Evolutionary conservation across 23 red algal genomes (phyloP), one percentile per base, ranked within the genome.

Genomic region (Agarophyton chilense): DNA sequence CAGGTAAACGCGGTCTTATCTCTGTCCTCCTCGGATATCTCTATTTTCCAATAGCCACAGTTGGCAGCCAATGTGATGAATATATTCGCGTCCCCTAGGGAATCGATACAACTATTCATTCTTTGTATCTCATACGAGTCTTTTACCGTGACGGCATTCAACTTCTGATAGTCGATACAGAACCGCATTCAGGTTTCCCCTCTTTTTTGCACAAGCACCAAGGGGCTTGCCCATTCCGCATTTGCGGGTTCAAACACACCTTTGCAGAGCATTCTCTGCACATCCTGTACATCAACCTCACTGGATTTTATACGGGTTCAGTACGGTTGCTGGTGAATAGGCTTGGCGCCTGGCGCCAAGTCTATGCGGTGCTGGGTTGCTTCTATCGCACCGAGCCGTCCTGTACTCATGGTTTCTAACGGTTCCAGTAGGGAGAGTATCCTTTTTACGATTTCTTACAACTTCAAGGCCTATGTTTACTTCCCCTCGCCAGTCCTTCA

Each of bases 151-250:
- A 61, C 55, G 3, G 53, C 78, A 47, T 83, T 83, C 31, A 83
- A 14, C n/a, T 45, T 58, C n/a, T 52, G 52, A 52, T 83, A 83
- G 39, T 83, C 78, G 28, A 83, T 63, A 47, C 78, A 83, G 52
- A 83, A 83, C 22, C 78, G 12, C n/a, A 16, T 28, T n/a, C n/a
- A 7, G 78, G 65, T 42, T 52, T 52, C 5, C 65, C 78, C 24
- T 4, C 17, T 32, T 83, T 83, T n/a, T n/a, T n/a, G n/a, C n/a
- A n/a, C n/a, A n/a, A n/a, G n/a, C n/a, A n/a, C n/a, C n/a, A n/a
- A n/a, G n/a, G n/a, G n/a, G n/a, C n/a, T n/a, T n/a, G n/a, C n/a
- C n/a, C n/a, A n/a, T n/a, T n/a, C n/a, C n/a, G n/a, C n/a, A n/a
- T n/a, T n/a, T n/a, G n/a, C n/a, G n/a, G n/a, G n/a, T n/a, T n/a